Evolutionary conservation across 805 yeast genomes (phyloP), one percentile per base, ranked within the genome.

Genomic region (Lipomyces kockii): DNA sequence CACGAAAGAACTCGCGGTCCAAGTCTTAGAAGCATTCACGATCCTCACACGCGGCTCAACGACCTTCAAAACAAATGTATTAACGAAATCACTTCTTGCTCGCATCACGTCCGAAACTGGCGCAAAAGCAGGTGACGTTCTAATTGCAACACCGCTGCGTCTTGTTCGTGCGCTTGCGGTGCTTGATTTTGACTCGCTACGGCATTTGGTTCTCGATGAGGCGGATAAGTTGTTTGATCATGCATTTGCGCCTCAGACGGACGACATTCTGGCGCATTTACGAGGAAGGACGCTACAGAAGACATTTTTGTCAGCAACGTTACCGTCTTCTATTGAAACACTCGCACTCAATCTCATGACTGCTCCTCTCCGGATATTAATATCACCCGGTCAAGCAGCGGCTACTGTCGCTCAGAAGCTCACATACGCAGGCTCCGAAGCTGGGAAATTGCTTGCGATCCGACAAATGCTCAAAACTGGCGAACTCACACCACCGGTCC

Each of bases 231-330:
- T 95, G 66, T 91, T 95, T 73, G 98, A 95, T 85, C 87, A 70
- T 88, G 82, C 90, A 20, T 95, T 95, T 74, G 86, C 92, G 14
- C 91, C 89, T 72, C 99, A 95, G 81, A 90, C 97, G 0, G 99
- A 95, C 77, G 88, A 86, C 62, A 89, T 95, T 67, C 79, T 95
- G 68, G 82, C 88, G 3, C 43, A 56, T 11, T 55, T 68, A n/a
- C 80, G 84, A 37, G 86, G 91, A 76, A 74, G 80, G 12, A 71
- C 82, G 63, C 76, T 90, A 39, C 84, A 88, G 62, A 91, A 88
- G 78, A 87, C 95, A 11, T 88, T 96, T 81, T 94, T 90, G 76
- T 91, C 97, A 9, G 99, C 99, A 8, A 95, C 99, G 0, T 89
- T 95, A 67, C 97, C 98, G 0, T 90, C 97, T 1, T 87, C 89